A percentile compares a stretch with the other conserved stretches of the same genome.
Evolutionary conservation across 306 rosid species (phyloP).

Genomic region (Begonia masoniana): DNA sequence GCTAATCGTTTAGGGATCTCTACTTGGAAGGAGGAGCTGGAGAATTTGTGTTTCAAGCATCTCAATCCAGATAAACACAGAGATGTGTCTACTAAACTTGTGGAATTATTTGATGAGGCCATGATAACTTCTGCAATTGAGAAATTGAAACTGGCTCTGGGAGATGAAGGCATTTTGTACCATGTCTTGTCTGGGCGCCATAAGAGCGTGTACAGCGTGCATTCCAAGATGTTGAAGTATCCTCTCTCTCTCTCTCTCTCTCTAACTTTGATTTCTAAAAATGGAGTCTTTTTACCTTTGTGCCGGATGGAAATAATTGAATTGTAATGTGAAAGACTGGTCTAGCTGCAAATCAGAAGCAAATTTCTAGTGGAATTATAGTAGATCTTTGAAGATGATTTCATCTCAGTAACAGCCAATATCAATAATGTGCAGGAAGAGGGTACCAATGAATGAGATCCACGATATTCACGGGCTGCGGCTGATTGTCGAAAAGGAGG

Average conservation of each 20-base stretch:
- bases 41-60: constrained; percentile 81
- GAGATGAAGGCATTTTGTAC: constrained; percentile 60
- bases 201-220: constrained; percentile 80
- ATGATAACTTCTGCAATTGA: constrained; percentile 57
- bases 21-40: constrained; percentile 86
- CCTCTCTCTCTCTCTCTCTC: constrained; percentile 11
- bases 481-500: constrained; percentile 78
- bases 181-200: constrained; percentile 78
- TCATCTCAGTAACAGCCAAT: no score
- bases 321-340: no score
- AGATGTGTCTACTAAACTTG: constrained; percentile 70
- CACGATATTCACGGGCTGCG: constrained; percentile 93
- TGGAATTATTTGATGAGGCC: constrained; percentile 62
- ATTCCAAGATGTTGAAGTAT: constrained; percentile 86
- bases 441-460: constrained; percentile 65
- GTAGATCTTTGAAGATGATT: no score
- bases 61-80: constrained; percentile 54
- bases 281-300: neutral
- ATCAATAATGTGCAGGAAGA: constrained; percentile 44
- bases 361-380: no score
- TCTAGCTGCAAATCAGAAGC: no score
- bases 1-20: constrained; percentile 90
- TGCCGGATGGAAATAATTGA: neutral
- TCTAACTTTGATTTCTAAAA: neutral
- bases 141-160: constrained; percentile 51